Evolutionary conservation across 139 green algal species (phyloP), one percentile per base, ranked within the genome.

Genomic region (Coccomyxa sp.): DNA sequence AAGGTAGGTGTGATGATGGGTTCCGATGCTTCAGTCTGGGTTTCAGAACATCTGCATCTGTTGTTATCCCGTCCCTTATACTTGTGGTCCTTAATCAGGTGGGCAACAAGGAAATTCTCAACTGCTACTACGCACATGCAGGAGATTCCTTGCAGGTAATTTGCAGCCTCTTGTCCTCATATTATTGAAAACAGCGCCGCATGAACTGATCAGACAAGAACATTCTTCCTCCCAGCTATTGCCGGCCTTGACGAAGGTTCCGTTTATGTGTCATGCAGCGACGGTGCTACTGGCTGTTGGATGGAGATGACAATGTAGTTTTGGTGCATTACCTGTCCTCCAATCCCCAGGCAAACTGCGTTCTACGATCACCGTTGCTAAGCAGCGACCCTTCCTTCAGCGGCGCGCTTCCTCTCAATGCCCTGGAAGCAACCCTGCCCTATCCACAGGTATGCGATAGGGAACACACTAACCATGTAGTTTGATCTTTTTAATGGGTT

Each of bases 71-170:
- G 63, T 14, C 10, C 63, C 7, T 11, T 25, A 71, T 14, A 21
- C 7, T 28, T 71, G 63, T 71, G 18, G 38, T 71, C 18, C 63
- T 28, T 71, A 9, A 21, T 28, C 76, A 88, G 83, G 90, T 94
- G 0, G 91, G 85, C 28, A 90, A 87, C 77, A 74, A 84, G 60
- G 91, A 95, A 58, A 79, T 84, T 18, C 84, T 96, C 21, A 95
- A 96, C 81, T 96, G 91, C 86, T 96, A 96, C 82, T 96, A 95
- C 81, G 91, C 93, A 0, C 93, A 95, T 59, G 81, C 85, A 23
- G 90, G 92, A 21, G 87, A 92, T 32, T 75, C 81, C 38, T 82
- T 92, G 67, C 86, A 91, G 81, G 82, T 86, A 23, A 31, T 21
- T 51, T 51, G 38, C 38, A 51, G 38, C 38, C 7, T 51, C 38